Conservation (phyloP, 495 filamentous ascomycete species). For the Elasticomyces elasticus region DNA sequence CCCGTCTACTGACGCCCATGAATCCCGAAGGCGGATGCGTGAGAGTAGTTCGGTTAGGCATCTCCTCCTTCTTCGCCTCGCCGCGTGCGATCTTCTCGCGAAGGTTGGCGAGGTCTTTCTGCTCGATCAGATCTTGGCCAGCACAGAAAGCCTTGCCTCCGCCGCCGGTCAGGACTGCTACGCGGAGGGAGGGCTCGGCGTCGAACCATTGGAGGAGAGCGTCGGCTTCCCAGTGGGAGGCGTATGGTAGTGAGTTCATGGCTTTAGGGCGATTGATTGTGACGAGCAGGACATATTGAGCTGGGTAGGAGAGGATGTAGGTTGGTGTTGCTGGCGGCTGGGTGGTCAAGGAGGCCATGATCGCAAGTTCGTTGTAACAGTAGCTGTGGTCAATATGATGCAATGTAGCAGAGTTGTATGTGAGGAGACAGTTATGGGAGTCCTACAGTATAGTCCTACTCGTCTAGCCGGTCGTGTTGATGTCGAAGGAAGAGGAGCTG, state of each 20-base stretch:
- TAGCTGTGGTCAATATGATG: background rate
- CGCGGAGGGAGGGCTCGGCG: conserved; percentile 42
- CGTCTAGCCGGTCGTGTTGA: no score
- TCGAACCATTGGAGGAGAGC: conserved; percentile 51
- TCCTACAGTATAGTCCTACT: no score
- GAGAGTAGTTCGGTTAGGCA: conserved; percentile 9
- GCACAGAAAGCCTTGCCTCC: conserved; percentile 46
- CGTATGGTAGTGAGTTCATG: conserved; percentile 48
- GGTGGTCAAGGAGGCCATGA: conserved; percentile 13
- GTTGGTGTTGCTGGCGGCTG: conserved; percentile 19
- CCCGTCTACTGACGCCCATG: conserved; percentile 29
- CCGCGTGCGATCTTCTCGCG: conserved; percentile 5
- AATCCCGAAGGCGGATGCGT: conserved; percentile 26
- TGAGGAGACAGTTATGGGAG: no score
- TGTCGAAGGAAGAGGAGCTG: no score
- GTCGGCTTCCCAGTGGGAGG: conserved; percentile 43
- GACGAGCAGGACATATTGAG: conserved; percentile 46
- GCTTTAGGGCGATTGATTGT: conserved; percentile 50
- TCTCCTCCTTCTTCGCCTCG: conserved; percentile 3
- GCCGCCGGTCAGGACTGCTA: conserved; percentile 48
- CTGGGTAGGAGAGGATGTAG: conserved; percentile 43
- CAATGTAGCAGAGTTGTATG: no score
- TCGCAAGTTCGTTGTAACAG: no score
- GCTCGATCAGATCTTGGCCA: conserved; percentile 44
- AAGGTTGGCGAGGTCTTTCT: conserved; percentile 13